Base-by-base conservation (phyloP, 306 rosid genomes). In the Casuarina glauca region DNA sequence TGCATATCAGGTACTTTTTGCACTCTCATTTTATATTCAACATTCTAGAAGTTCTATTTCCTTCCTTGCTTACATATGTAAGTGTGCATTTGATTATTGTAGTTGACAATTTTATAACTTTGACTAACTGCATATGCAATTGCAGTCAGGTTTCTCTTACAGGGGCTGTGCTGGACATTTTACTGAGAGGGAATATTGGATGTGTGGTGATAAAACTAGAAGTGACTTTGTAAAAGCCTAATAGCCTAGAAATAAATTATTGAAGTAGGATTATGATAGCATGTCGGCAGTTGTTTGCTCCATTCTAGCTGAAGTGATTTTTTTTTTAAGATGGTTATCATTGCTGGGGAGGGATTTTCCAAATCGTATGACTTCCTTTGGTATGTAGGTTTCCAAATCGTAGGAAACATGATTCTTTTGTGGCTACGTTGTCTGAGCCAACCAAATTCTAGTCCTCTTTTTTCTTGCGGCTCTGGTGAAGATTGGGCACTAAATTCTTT, bases 1-100 rank as follows among this genome's bases (percentile, higher is more conserved):
- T 77, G 97, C 93, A 49, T 91, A 91, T 79, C 88, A 89, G 97
- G 98, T 90, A 82, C 41, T 48, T 74, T 10, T 55, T 36, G n/a
- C 61, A 52, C 10, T 51, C 41, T 20, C 55, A 54, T 62, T 67
- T 53, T 77, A 77, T 51, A 71, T 35, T 8, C 61, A 51, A 9
- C 5, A 36, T 26, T 36, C 15, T 76, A 26, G 32, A 26, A 26
- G 32, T 26, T 26, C 32, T 60, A 73, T 66, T 67, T 52, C 35
- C 48, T 38, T 45, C 44, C 36, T 75, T 12, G 35, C 15, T 8
- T 44, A 45, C 53, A 44, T 50, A 12, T 75, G 81, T 73, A 44
- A 78, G 71, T 58, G 12, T 74, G 83, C 69, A 41, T 79, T 69
- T 72, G 71, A 42, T 41, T 17, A 35, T 6, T 41, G 42, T 43